phyloP scores from a whole-genome alignment of 352 stramenopile species.

The Globisporangium nunn region DNA sequence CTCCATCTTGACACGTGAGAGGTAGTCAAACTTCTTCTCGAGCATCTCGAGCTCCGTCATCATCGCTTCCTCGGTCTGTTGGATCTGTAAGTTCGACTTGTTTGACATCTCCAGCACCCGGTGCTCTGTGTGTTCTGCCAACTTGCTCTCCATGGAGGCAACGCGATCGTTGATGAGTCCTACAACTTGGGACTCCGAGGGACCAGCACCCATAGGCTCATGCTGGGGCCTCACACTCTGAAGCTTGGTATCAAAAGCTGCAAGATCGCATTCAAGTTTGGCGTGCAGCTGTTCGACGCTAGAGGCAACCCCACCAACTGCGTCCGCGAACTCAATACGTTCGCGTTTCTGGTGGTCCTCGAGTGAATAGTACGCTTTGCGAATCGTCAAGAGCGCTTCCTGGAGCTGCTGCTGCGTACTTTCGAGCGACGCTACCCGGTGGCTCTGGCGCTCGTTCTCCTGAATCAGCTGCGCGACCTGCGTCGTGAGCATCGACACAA shows the following conservation, averaged over 20 bases:
- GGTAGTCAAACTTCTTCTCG: constrained; percentile 66
- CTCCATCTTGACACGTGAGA: constrained; percentile 67
- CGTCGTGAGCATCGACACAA: constrained; percentile 38
- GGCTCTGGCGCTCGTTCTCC: constrained; percentile 27
- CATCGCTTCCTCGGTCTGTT: constrained; percentile 42
- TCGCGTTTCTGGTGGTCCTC: constrained; percentile 11
- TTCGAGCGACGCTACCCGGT: constrained; percentile 31
- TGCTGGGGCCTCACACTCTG: constrained; percentile 3
- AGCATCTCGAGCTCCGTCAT: constrained; percentile 41
- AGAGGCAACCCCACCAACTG: not conserved
- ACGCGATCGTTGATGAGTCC: constrained; percentile 18
- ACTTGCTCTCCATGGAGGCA: constrained; percentile 20
- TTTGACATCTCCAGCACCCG: constrained; percentile 24
- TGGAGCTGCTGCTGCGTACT: constrained; percentile 21
- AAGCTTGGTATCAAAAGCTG: constrained; percentile 6
- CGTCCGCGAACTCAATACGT: not conserved
- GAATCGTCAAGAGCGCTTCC: constrained; percentile 13
- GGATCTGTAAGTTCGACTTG: constrained; percentile 15
- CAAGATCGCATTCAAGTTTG: constrained; percentile 18
- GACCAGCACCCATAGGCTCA: constrained; percentile 8
- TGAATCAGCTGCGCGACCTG: constrained; percentile 42
- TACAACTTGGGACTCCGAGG: constrained; percentile 20
- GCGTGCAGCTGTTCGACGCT: not conserved
- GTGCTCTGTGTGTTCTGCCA: constrained; percentile 22
- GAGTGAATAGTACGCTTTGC: constrained; percentile 16